Conservation (phyloP, 805 yeast species). For the Metschnikowia dekortorum region DNA sequence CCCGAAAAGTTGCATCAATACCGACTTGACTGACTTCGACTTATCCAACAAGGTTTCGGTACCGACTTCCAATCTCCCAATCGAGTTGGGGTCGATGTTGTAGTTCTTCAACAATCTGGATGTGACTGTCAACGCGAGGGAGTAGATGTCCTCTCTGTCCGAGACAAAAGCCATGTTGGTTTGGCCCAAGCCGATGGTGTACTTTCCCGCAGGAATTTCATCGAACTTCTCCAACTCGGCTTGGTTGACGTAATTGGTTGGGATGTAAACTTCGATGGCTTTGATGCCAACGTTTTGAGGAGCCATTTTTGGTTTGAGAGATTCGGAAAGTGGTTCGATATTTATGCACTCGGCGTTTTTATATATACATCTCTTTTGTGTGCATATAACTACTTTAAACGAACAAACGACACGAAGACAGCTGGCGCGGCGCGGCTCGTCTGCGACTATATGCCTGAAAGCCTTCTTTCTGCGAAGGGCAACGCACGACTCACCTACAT, state of each 20-base stretch:
- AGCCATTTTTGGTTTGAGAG: constrained; percentile 11
- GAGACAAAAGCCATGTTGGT: constrained; percentile 96
- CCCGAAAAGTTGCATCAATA: constrained; percentile 88
- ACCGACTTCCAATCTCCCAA: constrained; percentile 97
- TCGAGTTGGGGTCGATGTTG: constrained; percentile 70
- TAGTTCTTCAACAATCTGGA: constrained; percentile 73
- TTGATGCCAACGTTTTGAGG: constrained; percentile 94
- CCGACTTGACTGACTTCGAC: constrained; percentile 94
- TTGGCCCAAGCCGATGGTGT: constrained; percentile 98
- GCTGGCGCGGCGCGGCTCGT: background rate
- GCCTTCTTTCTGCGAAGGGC: no score
- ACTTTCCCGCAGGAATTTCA: constrained; percentile 88
- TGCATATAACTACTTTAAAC: constrained; percentile 3
- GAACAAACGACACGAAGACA: constrained; percentile 3
- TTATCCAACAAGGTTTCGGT: constrained; percentile 96
- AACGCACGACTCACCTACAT: no score
- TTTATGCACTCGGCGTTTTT: background rate
- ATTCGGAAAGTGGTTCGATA: background rate
- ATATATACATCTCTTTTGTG: constrained; percentile 1
- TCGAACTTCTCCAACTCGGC: constrained; percentile 80
- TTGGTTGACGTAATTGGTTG: constrained; percentile 79
- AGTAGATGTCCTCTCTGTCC: constrained; percentile 96
- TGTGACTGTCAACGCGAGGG: constrained; percentile 86
- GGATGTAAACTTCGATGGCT: constrained; percentile 90
- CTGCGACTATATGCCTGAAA: background rate